phyloP scores from a whole-genome alignment of 495 filamentous ascomycete species.

The Penicillium riverlandense region DNA sequence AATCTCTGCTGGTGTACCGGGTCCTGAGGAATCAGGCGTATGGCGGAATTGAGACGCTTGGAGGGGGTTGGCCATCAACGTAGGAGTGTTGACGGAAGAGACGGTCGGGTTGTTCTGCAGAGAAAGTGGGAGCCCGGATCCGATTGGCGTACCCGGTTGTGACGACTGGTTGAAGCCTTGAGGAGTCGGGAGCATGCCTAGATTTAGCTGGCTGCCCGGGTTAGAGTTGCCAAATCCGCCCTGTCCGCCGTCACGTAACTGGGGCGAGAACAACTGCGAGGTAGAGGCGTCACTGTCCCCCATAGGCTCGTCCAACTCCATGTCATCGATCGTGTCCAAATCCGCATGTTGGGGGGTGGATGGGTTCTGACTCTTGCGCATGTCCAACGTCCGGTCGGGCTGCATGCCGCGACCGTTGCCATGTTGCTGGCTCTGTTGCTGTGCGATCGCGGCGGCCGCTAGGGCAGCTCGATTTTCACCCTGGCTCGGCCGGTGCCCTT shows the following conservation, averaged over 20 bases:
- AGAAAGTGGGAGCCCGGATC: slow-evolving; percentile 51
- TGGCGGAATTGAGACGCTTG: slow-evolving; percentile 56
- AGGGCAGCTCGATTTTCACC: slow-evolving; percentile 50
- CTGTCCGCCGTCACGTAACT: slow-evolving; percentile 46
- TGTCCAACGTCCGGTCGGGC: slow-evolving; percentile 33
- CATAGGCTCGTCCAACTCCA: slow-evolving; percentile 90
- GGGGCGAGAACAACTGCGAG: slow-evolving; percentile 51
- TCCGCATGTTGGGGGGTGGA: slow-evolving; percentile 46
- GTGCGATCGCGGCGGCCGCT: slow-evolving; percentile 47
- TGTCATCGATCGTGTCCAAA: slow-evolving; percentile 83
- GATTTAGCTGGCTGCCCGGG: slow-evolving; percentile 60
- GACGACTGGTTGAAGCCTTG: slow-evolving; percentile 73
- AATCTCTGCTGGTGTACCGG: slow-evolving; percentile 62
- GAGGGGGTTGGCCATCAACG: slow-evolving; percentile 60
- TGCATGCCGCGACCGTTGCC: slow-evolving; percentile 32
- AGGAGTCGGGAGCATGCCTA: slow-evolving; percentile 62
- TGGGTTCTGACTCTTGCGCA: slow-evolving; percentile 37
- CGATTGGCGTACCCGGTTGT: slow-evolving; percentile 78
- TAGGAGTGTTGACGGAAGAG: slow-evolving; percentile 95
- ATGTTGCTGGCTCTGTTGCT: slow-evolving; percentile 48
- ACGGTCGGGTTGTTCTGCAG: slow-evolving; percentile 94
- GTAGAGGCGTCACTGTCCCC: slow-evolving; percentile 56
- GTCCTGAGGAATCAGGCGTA: slow-evolving; percentile 68
- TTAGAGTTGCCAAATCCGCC: slow-evolving; percentile 69
- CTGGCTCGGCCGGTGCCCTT: slow-evolving; percentile 48